A percentile compares a stretch with the other conserved stretches of the same genome.
These are phyloP conservation scores for Citrus australasica DNA, from an alignment of 345 rosid species.

Conservation along the genomic window DNA sequence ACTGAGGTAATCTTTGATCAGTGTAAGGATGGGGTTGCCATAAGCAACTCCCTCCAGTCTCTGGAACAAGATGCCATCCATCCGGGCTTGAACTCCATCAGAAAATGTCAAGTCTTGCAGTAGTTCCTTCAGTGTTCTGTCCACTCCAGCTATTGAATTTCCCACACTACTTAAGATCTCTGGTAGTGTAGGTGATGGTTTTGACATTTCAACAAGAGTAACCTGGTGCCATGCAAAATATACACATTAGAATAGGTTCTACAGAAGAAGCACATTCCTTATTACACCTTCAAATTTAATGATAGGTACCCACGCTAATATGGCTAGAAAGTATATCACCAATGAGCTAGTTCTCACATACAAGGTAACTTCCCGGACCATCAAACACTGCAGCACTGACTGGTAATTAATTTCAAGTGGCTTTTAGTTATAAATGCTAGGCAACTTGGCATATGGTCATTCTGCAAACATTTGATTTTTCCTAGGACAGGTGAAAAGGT, in stretches of 20 bases:
- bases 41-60: conserved; percentile 52
- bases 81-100: conserved; percentile 77
- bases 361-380: neutral
- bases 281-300: neutral
- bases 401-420: neutral
- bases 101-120: conserved; percentile 52
- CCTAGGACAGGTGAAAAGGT: neutral
- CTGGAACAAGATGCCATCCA: conserved; percentile 88
- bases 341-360: neutral
- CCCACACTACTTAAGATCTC: conserved; percentile 74
- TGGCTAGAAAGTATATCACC: neutral
- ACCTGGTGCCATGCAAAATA: conserved; percentile 44
- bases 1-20: conserved; percentile 71
- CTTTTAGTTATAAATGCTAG: neutral
- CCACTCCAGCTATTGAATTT: conserved; percentile 64
- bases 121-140: conserved; percentile 54
- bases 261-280: neutral
- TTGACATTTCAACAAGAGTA: conserved; percentile 75
- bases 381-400: neutral
- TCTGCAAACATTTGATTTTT: neutral
- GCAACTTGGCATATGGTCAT: neutral
- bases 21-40: conserved; percentile 45
- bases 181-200: conserved; percentile 67
- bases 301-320: neutral
- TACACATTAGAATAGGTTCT: neutral